Base-by-base conservation (phyloP, 148 eudicot species). In the Oxyria digyna region DNA sequence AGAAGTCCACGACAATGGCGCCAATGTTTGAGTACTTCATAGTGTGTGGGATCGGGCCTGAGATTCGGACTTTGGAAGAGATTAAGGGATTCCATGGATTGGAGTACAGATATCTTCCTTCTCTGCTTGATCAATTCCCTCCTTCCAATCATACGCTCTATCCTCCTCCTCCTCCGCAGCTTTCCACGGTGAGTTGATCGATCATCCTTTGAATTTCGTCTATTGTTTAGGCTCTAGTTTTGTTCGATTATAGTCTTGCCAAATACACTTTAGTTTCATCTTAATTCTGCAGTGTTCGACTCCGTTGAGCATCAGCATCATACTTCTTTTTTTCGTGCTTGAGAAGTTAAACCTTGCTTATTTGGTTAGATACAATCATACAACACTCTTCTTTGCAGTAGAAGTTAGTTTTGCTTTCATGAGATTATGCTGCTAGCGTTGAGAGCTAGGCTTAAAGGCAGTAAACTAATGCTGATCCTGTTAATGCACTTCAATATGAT, bases 101-200 rank as follows among this genome's bases (percentile, higher is more conserved):
- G n/a, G 65, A 74, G 35, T 75, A 75, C 48, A 38, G 89, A 62
- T 88, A 91, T 77, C 77, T 88, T 71, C 82, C 97, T 9, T 88
- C 91, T 27, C 82, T 88, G 27, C 84, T 91, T 38, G 95, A 91
- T 81, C 97, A 88, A 71, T 91, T 78, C 48, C 97, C 97, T 75
- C 84, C 91, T 21, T 67, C 83, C 32, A 78, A 83, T 76, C 87
- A 80, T 79, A 65, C 87, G n/a, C 89, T 81, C 40, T 85, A 83
- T 48, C 91, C 91, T 67, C 87, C 87, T 0, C 95, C 95, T 9
- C 95, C 97, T 65, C 97, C 97, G 5, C 97, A 91, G 74, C 97
- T 91, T 67, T 81, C 97, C n/a, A 88, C 87, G 49, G 94, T 85
- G 76, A 73, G 85, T 70, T 21, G 62, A 11, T 31, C 59, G 21